Base-by-base conservation (phyloP, 2,329 filamentous ascomycete species). In the Orbilia quercus region DNA sequence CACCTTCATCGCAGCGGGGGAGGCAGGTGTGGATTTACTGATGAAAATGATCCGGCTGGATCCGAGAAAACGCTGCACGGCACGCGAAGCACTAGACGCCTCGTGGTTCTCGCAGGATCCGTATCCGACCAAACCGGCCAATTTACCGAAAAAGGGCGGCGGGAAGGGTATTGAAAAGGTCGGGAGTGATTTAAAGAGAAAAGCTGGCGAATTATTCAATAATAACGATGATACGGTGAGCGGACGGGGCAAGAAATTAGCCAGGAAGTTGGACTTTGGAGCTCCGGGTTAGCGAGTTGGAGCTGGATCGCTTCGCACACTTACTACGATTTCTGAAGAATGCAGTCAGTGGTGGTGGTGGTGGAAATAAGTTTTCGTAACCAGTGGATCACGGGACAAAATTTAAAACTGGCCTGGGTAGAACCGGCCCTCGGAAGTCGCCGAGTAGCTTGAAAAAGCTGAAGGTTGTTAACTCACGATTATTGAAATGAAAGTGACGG, bases 21-120 rank as follows among this genome's bases (percentile, higher is more conserved):
- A 88, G 7, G 87, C 91, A 55, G 95, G 95, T 45, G 91, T 96
- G 28, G 93, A 98, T 80, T 82, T 99, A 71, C 84, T 99, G 55
- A 91, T 95, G 84, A 88, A 87, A 76, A 96, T 96, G 82, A 84
- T 97, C 74, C 85, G 86, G 11, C 85, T 98, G 74, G 92, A 99
- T 81, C 95, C 95, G n/a, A 87, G 88, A 79, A 92, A 90, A 81
- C 85, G 95, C 69, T 89, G 91, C 77, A 91, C 89, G 0, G 91
- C 93, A 0, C 84, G 86, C 36, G 87, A 91, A 75, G 89, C 95
- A 80, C 84, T 99, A 63, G 84, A 88, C 79, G 93, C 98, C 80
- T 83, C 85, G 51, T 99, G 91, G 89, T 99, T 94, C 92, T 87
- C 86, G 42, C 87, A 86, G 22, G 90, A 95, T 36, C 95, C 95